Base-by-base conservation (phyloP, 2,329 filamentous ascomycete genomes). In the Claviceps lovelessii region DNA sequence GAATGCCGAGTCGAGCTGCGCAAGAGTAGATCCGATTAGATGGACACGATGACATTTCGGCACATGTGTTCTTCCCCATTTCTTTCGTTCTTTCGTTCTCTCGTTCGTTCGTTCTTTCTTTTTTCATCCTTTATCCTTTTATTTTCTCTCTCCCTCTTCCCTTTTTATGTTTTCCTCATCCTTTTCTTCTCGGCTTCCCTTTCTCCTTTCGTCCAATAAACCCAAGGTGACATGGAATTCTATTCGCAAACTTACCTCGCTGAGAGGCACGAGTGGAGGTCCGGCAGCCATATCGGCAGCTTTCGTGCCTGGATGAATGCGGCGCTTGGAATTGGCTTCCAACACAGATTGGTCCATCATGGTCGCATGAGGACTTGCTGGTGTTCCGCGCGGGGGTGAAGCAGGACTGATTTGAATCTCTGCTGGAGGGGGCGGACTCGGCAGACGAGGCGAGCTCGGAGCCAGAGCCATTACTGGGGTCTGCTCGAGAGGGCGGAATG, bases 281-380 rank as follows among this genome's bases (percentile, higher is more conserved):
- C 93, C 93, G 58, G 88, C 84, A 51, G 88, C 86, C 88, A 98
- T 97, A 63, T 97, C 88, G 54, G 81, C 82, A n/a, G 90, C 83
- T 68, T 86, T 93, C 48, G 90, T 96, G 55, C 93, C 93, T 5
- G 90, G 90, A 53, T 91, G 86, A 72, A 98, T 95, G 64, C 93
- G 82, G 60, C 93, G 78, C 63, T 81, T 85, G 28, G 90, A 82
- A 63, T 86, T 88, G 62, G 84, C 81, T 60, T 93, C 86, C 61
- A 84, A 76, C 60, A 76, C 76, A 64, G 69, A 78, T 68, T 78
- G 77, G 67, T 83, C 82, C 65, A 82, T 82, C 70, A 79, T 80
- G 67, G 76, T 79, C 61, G 69, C 78, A 75, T 72, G 79, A 70
- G 63, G 79, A 65, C 66, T 84, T 70, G 73, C 73, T 31, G 71